Conservation (phyloP, 2,329 filamentous ascomycete species). For the Penicillium sumatraense region DNA sequence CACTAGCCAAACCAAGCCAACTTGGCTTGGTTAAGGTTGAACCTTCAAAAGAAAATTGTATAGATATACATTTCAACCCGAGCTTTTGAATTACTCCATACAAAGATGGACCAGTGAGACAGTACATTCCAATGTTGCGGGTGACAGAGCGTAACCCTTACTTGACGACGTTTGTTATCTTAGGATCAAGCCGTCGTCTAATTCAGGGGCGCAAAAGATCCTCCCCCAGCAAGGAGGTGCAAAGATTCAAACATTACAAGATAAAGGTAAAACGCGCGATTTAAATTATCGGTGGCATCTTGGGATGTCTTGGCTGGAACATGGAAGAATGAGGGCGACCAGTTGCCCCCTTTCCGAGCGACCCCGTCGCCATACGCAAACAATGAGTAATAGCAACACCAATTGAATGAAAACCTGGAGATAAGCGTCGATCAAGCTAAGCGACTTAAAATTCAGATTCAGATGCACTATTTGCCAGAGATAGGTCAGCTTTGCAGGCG, state of each 20-base stretch:
- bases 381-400: constrained; percentile 1
- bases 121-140: neutral
- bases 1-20: no score
- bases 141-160: neutral
- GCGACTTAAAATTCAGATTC: neutral
- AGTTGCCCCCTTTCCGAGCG: constrained; percentile 2
- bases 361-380: neutral
- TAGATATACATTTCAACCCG: no score
- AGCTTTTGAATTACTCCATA: no score
- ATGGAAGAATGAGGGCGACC: neutral
- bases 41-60: no score
- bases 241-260: neutral
- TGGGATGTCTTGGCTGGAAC: neutral
- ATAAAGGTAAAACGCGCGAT: neutral
- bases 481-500: neutral
- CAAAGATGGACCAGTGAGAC: neutral
- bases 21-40: no score
- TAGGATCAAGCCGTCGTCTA: neutral
- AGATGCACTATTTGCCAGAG: neutral
- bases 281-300: neutral
- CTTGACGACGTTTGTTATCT: neutral
- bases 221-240: neutral
- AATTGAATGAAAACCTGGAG: neutral
- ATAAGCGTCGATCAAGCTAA: neutral
- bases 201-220: constrained; percentile 1